A percentile compares a stretch with the other conserved stretches of the same genome.
Conservation (phyloP, 177 flowering plant species). For the Telopea speciosissima region DNA sequence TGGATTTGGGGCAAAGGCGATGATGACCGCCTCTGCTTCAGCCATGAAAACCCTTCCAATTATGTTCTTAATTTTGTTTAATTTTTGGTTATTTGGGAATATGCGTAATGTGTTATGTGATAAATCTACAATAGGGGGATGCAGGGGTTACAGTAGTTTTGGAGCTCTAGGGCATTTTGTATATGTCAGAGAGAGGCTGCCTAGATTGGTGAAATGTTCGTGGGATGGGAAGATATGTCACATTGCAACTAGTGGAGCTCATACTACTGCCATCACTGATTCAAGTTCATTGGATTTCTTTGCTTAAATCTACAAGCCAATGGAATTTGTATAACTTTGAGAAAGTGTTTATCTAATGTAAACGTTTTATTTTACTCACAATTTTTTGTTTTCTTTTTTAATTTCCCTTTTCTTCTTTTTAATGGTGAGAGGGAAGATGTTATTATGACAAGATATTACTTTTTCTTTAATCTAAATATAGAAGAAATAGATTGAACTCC, state of each 20-base stretch:
- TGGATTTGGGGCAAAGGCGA: conserved; percentile 99
- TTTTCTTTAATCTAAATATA: no score
- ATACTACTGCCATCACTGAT: conserved; percentile 79
- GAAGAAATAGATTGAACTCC: no score
- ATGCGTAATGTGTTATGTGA: not conserved
- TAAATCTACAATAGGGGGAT: conserved; percentile 25
- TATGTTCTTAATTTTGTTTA: no score
- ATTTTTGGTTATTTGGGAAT: no score
- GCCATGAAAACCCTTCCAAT: conserved; percentile 73
- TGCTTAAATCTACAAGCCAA: not conserved
- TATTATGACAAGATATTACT: no score
- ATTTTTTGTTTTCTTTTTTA: no score
- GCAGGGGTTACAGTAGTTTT: conserved; percentile 99
- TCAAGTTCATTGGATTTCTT: conserved; percentile 41
- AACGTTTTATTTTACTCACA: no score
- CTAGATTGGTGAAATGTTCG: conserved; percentile 63
- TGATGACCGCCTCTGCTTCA: conserved; percentile 81
- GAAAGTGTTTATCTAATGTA: no score
- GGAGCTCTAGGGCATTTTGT: conserved; percentile 94
- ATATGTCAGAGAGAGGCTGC: conserved; percentile 69
- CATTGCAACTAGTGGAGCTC: conserved; percentile 82
- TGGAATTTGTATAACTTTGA: not conserved
- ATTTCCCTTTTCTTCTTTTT: no score
- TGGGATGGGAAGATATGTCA: conserved; percentile 62
- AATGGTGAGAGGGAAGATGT: no score